Percentiles rank a stretch among this genome's conserved stretches.
Conservation (phyloP, 1,284 basidiomycete genomes). For the Somion occarium region DNA sequence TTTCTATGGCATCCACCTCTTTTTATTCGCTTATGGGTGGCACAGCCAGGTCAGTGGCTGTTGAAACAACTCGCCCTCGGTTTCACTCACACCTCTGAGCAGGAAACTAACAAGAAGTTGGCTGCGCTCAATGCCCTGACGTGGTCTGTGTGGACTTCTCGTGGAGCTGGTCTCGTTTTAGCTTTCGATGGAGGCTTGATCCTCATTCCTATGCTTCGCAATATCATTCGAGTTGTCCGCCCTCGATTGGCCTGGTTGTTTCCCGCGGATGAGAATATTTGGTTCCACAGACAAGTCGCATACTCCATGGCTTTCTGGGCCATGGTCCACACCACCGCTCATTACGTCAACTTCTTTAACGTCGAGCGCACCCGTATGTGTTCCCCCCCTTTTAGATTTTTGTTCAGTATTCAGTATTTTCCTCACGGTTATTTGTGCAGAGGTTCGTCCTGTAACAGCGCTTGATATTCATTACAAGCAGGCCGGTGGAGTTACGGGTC, state of each 20-base stretch:
- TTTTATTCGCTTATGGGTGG: conserved; percentile 77
- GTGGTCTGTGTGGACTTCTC: conserved; percentile 82
- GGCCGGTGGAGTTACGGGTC: conserved; percentile 82
- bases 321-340: conserved; percentile 83
- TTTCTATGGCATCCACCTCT: conserved; percentile 71
- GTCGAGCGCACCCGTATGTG: conserved; percentile 72
- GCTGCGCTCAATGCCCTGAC: conserved; percentile 70
- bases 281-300: conserved; percentile 90
- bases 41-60: conserved; percentile 55
- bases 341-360: conserved; percentile 90
- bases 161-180: conserved; percentile 83
- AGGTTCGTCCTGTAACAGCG: conserved; percentile 73
- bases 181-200: conserved; percentile 81
- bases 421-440: conserved; percentile 33
- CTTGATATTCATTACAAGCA: conserved; percentile 83
- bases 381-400: not conserved
- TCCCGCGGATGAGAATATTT: conserved; percentile 87
- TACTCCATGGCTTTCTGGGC: conserved; percentile 87
- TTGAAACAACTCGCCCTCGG: not conserved
- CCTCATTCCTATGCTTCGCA: conserved; percentile 81
- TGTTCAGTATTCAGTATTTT: not conserved
- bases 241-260: conserved; percentile 74
- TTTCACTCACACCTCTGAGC: conserved; percentile 5
- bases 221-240: conserved; percentile 74
- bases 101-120: conserved; percentile 61